These are phyloP conservation scores for Orbilia ellipsospora DNA, from an alignment of 2,329 filamentous ascomycete species.

Conservation along the genomic window DNA sequence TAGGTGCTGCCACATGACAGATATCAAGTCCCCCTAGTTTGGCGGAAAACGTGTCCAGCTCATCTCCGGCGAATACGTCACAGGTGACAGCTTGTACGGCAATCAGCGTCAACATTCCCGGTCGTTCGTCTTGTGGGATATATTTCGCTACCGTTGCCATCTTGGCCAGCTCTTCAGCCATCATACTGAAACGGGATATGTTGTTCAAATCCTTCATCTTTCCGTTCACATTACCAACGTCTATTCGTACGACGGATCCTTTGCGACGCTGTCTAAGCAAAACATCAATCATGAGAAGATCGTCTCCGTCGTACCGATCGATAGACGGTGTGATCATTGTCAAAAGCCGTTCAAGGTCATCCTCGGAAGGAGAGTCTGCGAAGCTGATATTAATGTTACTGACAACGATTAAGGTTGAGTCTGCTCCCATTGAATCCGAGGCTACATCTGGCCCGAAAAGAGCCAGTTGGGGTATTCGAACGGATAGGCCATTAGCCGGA, in stretches of 20 bases:
- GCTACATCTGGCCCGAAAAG: constrained; percentile 72
- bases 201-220: constrained; percentile 73
- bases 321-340: constrained; percentile 91
- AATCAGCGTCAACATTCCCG: constrained; percentile 81
- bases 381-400: constrained; percentile 78
- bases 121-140: constrained; percentile 92
- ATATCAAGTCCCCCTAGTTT: constrained; percentile 74
- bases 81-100: constrained; percentile 73
- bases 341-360: constrained; percentile 82
- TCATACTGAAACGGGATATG: constrained; percentile 74
- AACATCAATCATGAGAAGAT: constrained; percentile 95
- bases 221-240: constrained; percentile 73
- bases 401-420: constrained; percentile 73
- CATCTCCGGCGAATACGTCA: constrained; percentile 73
- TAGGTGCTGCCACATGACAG: constrained; percentile 85
- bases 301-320: constrained; percentile 85
- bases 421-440: constrained; percentile 66
- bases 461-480: constrained; percentile 80
- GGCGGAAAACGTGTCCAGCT: constrained; percentile 73
- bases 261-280: constrained; percentile 86
- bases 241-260: constrained; percentile 80
- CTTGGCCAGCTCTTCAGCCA: constrained; percentile 82
- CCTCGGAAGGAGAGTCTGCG: constrained; percentile 76
- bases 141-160: constrained; percentile 92
- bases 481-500: constrained; percentile 76